Percentiles rank a stretch among this genome's conserved stretches.
These are phyloP conservation scores for Nicotiana undulata DNA, from an alignment of 257 asterid genomes.

Conservation along the genomic window DNA sequence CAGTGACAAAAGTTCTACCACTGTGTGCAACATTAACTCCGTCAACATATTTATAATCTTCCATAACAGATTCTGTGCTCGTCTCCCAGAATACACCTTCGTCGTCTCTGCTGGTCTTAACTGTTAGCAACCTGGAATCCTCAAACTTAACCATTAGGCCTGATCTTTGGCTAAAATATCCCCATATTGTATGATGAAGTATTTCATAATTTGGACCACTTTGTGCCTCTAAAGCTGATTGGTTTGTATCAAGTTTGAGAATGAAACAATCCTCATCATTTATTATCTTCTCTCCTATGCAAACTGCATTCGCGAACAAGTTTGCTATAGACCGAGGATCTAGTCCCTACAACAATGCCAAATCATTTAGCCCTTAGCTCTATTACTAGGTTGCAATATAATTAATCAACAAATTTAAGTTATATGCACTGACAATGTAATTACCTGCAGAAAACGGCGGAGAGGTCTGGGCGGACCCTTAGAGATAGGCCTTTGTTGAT, in stretches of 20 bases:
- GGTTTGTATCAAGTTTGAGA: slow-evolving; percentile 76
- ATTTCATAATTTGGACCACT: slow-evolving; percentile 61
- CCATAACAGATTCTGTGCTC: slow-evolving; percentile 75
- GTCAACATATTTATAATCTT: slow-evolving; percentile 71
- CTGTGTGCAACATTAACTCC: slow-evolving; percentile 80
- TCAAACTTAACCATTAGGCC: slow-evolving; percentile 80
- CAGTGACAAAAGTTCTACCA: slow-evolving; percentile 67
- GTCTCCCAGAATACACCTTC: slow-evolving; percentile 91
- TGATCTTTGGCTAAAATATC: slow-evolving; percentile 93
- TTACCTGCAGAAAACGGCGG: slow-evolving; percentile 73
- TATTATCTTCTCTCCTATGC: slow-evolving; percentile 87
- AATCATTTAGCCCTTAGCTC: background rate
- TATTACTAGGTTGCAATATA: background rate
- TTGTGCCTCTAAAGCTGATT: slow-evolving; percentile 64
- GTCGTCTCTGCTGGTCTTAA: slow-evolving; percentile 70
- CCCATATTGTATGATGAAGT: slow-evolving; percentile 92
- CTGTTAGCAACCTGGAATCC: slow-evolving; percentile 70
- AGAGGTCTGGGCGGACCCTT: slow-evolving; percentile 72
- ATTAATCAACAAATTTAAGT: no score
- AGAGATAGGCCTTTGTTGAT: slow-evolving; percentile 68
- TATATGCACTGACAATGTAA: background rate
- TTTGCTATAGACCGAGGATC: slow-evolving; percentile 74
- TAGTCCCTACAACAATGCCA: slow-evolving; percentile 37
- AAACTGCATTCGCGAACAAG: slow-evolving; percentile 72
- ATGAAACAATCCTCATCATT: slow-evolving; percentile 85